phyloP scores from a whole-genome alignment of 129 eudicot genomes.

The Rutidosis leptorrhynchoides region DNA sequence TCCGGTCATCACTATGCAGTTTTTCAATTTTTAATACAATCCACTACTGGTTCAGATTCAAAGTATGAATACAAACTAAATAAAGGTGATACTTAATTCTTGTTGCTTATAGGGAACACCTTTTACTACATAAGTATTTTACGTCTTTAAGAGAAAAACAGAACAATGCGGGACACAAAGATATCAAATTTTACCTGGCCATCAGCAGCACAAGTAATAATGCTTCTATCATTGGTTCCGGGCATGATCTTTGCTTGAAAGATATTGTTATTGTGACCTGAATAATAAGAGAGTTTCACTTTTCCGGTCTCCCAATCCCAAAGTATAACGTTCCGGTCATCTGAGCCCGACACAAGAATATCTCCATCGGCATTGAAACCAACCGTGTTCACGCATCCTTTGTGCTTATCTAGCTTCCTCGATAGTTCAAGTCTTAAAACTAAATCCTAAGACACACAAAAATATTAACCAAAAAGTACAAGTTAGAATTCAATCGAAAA shows the following conservation, averaged over 20 bases:
- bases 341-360: constrained; percentile 79
- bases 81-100: neutral
- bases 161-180: neutral
- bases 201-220: constrained; percentile 96
- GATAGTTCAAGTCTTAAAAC: constrained; percentile 62
- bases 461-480: neutral
- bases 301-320: constrained; percentile 92
- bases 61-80: neutral
- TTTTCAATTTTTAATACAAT: too few relatives aligned
- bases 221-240: constrained; percentile 65
- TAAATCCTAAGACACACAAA: constrained; percentile 51
- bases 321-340: constrained; percentile 73
- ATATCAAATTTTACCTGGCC: constrained; percentile 59
- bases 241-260: constrained; percentile 94
- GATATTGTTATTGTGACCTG: constrained; percentile 75
- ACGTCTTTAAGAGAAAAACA: neutral
- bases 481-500: neutral
- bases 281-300: constrained; percentile 58
- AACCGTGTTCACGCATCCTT: constrained; percentile 88
- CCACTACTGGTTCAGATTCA: neutral
- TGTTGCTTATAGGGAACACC: neutral
- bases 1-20: neutral
- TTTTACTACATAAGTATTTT: too few relatives aligned
- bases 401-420: constrained; percentile 69
- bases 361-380: constrained; percentile 73